Conservation (phyloP, 371 early-diverging fungal genomes). For the Apophysomyces variabilis region DNA sequence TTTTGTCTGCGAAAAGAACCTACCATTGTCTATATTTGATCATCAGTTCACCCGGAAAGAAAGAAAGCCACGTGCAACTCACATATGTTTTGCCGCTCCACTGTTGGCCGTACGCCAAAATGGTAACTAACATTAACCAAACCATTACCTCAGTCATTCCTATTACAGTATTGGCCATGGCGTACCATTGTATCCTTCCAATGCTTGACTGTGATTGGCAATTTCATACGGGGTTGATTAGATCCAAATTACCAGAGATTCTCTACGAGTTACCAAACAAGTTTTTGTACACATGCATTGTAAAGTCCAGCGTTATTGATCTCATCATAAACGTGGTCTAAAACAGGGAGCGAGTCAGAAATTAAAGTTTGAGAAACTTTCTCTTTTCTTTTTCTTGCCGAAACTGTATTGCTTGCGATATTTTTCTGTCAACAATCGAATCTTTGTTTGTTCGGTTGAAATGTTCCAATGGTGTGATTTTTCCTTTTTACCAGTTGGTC, state of each 20-base stretch:
- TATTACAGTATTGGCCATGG: not conserved
- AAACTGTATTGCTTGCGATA: slow-evolving; percentile 6
- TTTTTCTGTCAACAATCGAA: not conserved
- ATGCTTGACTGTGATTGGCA: slow-evolving; percentile 1
- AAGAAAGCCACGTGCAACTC: slow-evolving; percentile 19
- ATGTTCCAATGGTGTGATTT: not conserved
- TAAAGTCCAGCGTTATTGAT: not conserved
- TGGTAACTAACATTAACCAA: slow-evolving; percentile 54
- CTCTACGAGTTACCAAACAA: not conserved
- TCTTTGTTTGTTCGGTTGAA: not conserved
- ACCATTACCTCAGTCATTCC: not conserved
- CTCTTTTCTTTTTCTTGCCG: not conserved
- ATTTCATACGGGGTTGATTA: not conserved
- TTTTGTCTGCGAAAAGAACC: slow-evolving; percentile 30
- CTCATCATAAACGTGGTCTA: not conserved
- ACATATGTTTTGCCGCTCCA: slow-evolving; percentile 82
- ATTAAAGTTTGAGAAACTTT: not conserved
- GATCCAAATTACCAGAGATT: not conserved
- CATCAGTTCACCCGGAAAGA: not conserved
- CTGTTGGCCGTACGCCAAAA: slow-evolving; percentile 85
- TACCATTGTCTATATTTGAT: not conserved
- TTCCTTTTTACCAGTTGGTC: not conserved
- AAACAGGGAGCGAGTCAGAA: not conserved
- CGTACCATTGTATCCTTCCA: slow-evolving; percentile 29
- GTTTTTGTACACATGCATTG: not conserved